Base-by-base conservation (phyloP, 257 asterid species). In the Galeopsis tetrahit region DNA sequence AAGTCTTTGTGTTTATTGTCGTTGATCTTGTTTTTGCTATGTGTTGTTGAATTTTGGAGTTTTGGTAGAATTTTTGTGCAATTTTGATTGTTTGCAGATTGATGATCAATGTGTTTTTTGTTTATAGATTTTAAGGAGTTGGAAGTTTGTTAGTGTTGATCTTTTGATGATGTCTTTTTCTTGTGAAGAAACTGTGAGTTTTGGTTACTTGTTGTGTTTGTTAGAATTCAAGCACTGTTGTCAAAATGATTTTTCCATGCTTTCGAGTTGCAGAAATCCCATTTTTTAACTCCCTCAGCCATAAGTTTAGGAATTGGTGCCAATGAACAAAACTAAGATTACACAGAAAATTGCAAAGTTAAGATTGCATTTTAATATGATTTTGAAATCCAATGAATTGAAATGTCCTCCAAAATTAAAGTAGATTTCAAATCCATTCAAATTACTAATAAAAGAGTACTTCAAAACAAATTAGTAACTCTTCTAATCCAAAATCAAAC, bases 281-380 rank as follows among this genome's bases (percentile, higher is more conserved):
- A n/a, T n/a, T n/a, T n/a, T n/a, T n/a, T 69, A 75, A 77, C 79
- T 56, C 82, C 85, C 75, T 87, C 87, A 58, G 43, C 65, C 42
- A 62, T 63, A 43, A n/a, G n/a, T n/a, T 10, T 75, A 31, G 70
- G 77, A 35, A 44, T 69, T 7, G 51, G 67, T 67, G 65, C 2
- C 34, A 75, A 75, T 58, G 72, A 69, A 58, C 79, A 66, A 31
- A 70, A 79, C 86, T 82, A 44, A 3, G 15, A 65, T 56, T 1
- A 61, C 38, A 75, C 7, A 8, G 9, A 0, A 14, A 66, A 52
- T 46, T 10, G 53, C 3, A 46, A 11, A 46, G 14, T 2, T 46
- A 46, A 46, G 15, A 46, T 52, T 44, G 51, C 51, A 44, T 44
- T 44, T 14, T 10, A 52, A 52, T 15, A 52, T 2, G 33, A 33